These are phyloP conservation scores for Ogataea paradorogensis DNA, from an alignment of 805 yeast genomes.

Conservation along the genomic window DNA sequence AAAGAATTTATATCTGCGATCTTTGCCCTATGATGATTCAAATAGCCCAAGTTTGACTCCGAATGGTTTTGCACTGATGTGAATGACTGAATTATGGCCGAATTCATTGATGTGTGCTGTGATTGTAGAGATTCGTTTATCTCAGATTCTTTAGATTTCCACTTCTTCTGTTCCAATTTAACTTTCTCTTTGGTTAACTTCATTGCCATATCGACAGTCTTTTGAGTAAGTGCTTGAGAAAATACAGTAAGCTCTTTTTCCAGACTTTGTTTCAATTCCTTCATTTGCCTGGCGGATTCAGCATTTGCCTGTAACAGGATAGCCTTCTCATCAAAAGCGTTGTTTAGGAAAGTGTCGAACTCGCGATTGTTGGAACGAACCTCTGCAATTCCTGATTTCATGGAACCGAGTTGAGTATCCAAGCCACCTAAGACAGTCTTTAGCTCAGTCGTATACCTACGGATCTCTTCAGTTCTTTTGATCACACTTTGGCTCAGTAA, in stretches of 20 bases:
- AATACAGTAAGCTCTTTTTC: slow-evolving; percentile 9
- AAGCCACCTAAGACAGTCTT: slow-evolving; percentile 1
- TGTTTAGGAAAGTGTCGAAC: slow-evolving; percentile 4
- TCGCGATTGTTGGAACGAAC: slow-evolving; percentile 5
- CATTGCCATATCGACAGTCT: slow-evolving; percentile 9
- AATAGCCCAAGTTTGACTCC: slow-evolving; percentile 15
- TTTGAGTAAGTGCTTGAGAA: slow-evolving; percentile 9
- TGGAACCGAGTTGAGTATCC: neutral
- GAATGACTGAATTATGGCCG: slow-evolving; percentile 3
- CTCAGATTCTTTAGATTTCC: slow-evolving; percentile 5
- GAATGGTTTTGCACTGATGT: slow-evolving; percentile 9
- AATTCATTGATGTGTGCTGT: neutral
- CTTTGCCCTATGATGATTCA: slow-evolving; percentile 17
- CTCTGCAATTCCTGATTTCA: neutral
- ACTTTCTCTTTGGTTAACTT: slow-evolving; percentile 10
- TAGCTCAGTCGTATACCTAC: slow-evolving; percentile 9
- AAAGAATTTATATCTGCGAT: slow-evolving; percentile 5
- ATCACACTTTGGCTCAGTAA: neutral
- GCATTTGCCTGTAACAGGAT: slow-evolving; percentile 2
- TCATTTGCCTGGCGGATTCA: slow-evolving; percentile 6
- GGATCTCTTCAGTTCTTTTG: slow-evolving; percentile 15
- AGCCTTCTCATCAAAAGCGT: neutral
- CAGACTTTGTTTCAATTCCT: slow-evolving; percentile 8
- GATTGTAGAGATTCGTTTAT: slow-evolving; percentile 1
- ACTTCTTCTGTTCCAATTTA: slow-evolving; percentile 4